phyloP scores from a whole-genome alignment of 352 stramenopile species.

The Halophytophthora polymorphica region DNA sequence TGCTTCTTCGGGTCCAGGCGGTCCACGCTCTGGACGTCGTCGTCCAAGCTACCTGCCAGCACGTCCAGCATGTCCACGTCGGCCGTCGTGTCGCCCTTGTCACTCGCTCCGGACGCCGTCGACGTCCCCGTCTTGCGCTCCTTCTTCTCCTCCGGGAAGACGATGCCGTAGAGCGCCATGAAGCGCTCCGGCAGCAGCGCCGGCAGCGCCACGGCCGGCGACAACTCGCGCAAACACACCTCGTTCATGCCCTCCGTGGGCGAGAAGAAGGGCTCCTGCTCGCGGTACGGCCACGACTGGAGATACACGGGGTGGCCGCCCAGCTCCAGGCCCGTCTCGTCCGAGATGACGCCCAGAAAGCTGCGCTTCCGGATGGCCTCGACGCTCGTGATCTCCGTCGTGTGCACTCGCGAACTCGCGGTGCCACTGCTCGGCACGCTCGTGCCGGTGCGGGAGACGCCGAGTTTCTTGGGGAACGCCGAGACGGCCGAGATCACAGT shows the following conservation, averaged over 20 bases:
- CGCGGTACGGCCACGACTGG: constrained; percentile 76
- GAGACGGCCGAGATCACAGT: constrained; percentile 22
- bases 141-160: constrained; percentile 62
- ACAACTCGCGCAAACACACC: constrained; percentile 55
- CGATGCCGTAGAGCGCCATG: constrained; percentile 56
- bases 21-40: constrained; percentile 32
- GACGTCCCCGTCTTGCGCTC: constrained; percentile 17
- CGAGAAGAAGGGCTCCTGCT: constrained; percentile 50
- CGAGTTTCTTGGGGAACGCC: constrained; percentile 40
- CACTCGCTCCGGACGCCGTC: constrained; percentile 1
- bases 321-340: constrained; percentile 37
- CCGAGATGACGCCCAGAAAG: constrained; percentile 48
- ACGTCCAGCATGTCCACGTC: constrained; percentile 37
- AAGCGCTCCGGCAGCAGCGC: constrained; percentile 47
- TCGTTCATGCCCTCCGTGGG: constrained; percentile 44
- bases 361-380: constrained; percentile 69
- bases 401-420: constrained; percentile 31
- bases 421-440: constrained; percentile 11
- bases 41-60: constrained; percentile 30
- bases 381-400: constrained; percentile 40
- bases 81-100: not conserved
- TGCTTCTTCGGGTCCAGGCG: constrained; percentile 43
- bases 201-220: constrained; percentile 41
- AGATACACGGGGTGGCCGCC: constrained; percentile 60
- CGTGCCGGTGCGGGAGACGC: constrained; percentile 10